These are phyloP conservation scores for Euphorbia lathyris DNA, from an alignment of 345 rosid species.

Conservation along the genomic window DNA sequence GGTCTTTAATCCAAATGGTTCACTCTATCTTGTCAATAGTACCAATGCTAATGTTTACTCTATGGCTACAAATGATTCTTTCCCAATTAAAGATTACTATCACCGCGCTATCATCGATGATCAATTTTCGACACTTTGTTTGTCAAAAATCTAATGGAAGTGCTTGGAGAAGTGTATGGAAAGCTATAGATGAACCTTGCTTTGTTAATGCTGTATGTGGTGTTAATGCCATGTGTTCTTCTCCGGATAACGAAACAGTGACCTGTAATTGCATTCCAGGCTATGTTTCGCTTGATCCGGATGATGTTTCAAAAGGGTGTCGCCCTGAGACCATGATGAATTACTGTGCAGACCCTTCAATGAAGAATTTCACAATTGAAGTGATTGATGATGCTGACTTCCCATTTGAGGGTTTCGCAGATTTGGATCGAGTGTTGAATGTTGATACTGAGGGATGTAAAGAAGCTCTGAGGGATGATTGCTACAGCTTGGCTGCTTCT, in stretches of 20 bases:
- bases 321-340: slow-evolving; percentile 23
- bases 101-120: slow-evolving; percentile 24
- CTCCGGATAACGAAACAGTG: slow-evolving; percentile 18
- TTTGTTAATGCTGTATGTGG: slow-evolving; percentile 22
- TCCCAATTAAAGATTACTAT: slow-evolving; percentile 15
- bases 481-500: slow-evolving; percentile 28
- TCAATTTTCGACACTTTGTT: slow-evolving; percentile 19
- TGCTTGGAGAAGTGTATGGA: slow-evolving; percentile 24
- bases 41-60: slow-evolving; percentile 6
- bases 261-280: slow-evolving; percentile 30
- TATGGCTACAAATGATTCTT: slow-evolving; percentile 13
- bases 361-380: slow-evolving; percentile 19
- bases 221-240: slow-evolving; percentile 25
- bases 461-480: slow-evolving; percentile 30
- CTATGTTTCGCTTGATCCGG: slow-evolving; percentile 19
- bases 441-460: slow-evolving; percentile 29
- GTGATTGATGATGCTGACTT: slow-evolving; percentile 28
- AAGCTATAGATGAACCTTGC: slow-evolving; percentile 24
- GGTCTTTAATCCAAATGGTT: slow-evolving; percentile 12
- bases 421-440: slow-evolving; percentile 19
- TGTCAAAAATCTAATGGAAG: slow-evolving; percentile 14
- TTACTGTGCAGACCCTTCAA: slow-evolving; percentile 20
- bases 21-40: slow-evolving; percentile 22
- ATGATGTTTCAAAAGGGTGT: slow-evolving; percentile 24
- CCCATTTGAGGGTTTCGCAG: slow-evolving; percentile 18